phyloP scores from a whole-genome alignment of 805 yeast genomes.

The Saturnispora halmiae region DNA sequence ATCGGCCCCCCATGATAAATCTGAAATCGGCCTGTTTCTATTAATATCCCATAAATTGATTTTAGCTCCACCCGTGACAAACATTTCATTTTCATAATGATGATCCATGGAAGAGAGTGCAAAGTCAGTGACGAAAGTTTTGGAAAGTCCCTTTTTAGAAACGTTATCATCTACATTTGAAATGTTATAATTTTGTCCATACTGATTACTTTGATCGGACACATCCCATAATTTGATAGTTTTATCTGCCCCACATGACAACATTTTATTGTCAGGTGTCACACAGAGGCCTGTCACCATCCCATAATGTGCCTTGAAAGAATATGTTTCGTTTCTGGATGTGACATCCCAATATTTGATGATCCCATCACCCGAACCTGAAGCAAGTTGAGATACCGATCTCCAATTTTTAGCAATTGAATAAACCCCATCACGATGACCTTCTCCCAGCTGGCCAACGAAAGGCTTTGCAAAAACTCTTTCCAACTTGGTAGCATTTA shows the following conservation, averaged over 20 bases:
- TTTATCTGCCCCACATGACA: slow-evolving; percentile 85
- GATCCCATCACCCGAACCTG: slow-evolving; percentile 93
- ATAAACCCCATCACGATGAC: slow-evolving; percentile 93
- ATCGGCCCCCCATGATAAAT: slow-evolving; percentile 95
- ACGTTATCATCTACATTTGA: slow-evolving; percentile 20
- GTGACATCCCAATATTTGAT: slow-evolving; percentile 91
- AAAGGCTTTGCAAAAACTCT: slow-evolving; percentile 98
- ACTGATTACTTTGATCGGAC: slow-evolving; percentile 32
- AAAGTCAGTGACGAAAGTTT: slow-evolving; percentile 76
- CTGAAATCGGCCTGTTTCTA: slow-evolving; percentile 66
- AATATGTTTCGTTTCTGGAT: slow-evolving; percentile 61
- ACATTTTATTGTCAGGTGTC: slow-evolving; percentile 49
- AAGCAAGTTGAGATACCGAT: slow-evolving; percentile 65
- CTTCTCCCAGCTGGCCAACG: slow-evolving; percentile 87
- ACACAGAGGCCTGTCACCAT: slow-evolving; percentile 79
- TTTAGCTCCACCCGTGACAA: slow-evolving; percentile 87
- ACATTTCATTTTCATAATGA: slow-evolving; percentile 60
- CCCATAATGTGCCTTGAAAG: slow-evolving; percentile 85
- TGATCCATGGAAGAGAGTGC: slow-evolving; percentile 83
- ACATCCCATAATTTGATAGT: slow-evolving; percentile 86
- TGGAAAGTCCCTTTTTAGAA: slow-evolving; percentile 47
- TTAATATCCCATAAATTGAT: slow-evolving; percentile 89
- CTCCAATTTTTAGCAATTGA: slow-evolving; percentile 70
- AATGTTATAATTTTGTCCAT: slow-evolving; percentile 16
- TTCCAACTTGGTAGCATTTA: slow-evolving; percentile 91